Percentiles rank a stretch among this genome's conserved stretches.
These are phyloP conservation scores for Acorus gramineus DNA, from an alignment of 106 monocot species.

Conservation along the genomic window DNA sequence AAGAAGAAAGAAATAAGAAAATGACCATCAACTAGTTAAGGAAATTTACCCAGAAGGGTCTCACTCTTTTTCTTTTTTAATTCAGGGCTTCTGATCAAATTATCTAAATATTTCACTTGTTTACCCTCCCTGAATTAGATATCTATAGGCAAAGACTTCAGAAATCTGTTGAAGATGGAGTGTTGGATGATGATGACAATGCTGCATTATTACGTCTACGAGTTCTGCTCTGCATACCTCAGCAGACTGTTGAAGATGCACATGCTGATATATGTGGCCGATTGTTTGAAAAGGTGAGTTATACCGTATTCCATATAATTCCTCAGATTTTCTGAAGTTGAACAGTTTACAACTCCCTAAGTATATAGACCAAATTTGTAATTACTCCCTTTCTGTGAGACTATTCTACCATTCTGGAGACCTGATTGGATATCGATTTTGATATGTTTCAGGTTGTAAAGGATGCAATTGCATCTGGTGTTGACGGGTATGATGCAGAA, in stretches of 20 bases:
- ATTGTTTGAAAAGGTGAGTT: constrained; percentile 74
- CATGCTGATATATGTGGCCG: constrained; percentile 91
- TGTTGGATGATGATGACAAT: constrained; percentile 72
- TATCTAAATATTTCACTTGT: not conserved
- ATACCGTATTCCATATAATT: not conserved
- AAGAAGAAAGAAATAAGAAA: too few species aligned
- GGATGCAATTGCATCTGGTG: constrained; percentile 89
- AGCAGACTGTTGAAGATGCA: constrained; percentile 69
- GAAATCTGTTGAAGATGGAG: constrained; percentile 68
- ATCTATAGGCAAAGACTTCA: constrained; percentile 95
- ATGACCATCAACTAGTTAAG: too few species aligned
- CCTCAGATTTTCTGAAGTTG: too few species aligned
- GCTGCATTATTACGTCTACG: constrained; percentile 48
- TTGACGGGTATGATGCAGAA: constrained; percentile 87
- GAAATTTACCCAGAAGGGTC: too few species aligned
- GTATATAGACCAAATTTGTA: too few species aligned
- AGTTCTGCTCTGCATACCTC: constrained; percentile 81
- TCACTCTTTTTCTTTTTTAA: not conserved
- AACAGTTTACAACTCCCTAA: too few species aligned
- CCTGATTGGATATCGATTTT: not conserved
- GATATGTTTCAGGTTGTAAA: constrained; percentile 57
- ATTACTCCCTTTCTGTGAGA: too few species aligned
- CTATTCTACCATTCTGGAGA: too few species aligned
- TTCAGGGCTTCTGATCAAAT: not conserved
- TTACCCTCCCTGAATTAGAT: constrained; percentile 23